Conservation (phyloP, 2,329 filamentous ascomycete genomes). For the Emmonsiellopsis sp. region DNA sequence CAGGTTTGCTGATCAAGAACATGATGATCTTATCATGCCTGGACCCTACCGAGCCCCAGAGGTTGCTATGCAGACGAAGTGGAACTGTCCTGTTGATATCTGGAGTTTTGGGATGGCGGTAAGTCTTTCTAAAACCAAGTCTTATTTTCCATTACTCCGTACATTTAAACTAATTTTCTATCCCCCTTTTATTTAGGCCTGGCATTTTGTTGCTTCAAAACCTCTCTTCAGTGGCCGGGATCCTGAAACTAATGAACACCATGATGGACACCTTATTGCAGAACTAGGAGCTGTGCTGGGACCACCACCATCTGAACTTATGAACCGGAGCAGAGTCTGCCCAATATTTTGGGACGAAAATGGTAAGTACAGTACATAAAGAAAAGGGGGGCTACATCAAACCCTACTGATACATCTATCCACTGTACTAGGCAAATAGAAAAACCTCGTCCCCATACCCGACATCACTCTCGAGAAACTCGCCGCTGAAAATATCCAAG, state of each 20-base stretch:
- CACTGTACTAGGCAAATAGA: constrained; percentile 9
- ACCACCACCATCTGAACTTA: constrained; percentile 10
- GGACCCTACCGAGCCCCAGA: constrained; percentile 17
- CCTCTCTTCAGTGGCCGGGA: not conserved
- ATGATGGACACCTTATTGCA: constrained; percentile 17
- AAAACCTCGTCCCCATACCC: constrained; percentile 12
- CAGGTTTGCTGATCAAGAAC: constrained; percentile 10
- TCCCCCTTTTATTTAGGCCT: not conserved
- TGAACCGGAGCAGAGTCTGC: constrained; percentile 11
- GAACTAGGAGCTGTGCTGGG: constrained; percentile 16
- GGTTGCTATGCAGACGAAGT: constrained; percentile 15
- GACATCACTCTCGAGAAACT: constrained; percentile 9
- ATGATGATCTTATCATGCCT: constrained; percentile 11
- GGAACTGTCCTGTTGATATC: constrained; percentile 15
- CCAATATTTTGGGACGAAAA: constrained; percentile 18
- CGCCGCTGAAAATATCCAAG: not conserved
- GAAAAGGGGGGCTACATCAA: not conserved
- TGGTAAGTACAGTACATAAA: constrained; percentile 6
- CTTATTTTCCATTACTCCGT: not conserved
- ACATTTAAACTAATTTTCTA: not conserved
- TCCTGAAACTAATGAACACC: constrained; percentile 2
- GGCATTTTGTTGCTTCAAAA: not conserved
- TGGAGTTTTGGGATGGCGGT: constrained; percentile 18
- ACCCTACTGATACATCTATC: constrained; percentile 2
- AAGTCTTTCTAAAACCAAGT: not conserved